Evolutionary conservation across 2,329 filamentous ascomycete genomes (phyloP), one percentile per base, ranked within the genome.

Genomic region (Onygena corvina): DNA sequence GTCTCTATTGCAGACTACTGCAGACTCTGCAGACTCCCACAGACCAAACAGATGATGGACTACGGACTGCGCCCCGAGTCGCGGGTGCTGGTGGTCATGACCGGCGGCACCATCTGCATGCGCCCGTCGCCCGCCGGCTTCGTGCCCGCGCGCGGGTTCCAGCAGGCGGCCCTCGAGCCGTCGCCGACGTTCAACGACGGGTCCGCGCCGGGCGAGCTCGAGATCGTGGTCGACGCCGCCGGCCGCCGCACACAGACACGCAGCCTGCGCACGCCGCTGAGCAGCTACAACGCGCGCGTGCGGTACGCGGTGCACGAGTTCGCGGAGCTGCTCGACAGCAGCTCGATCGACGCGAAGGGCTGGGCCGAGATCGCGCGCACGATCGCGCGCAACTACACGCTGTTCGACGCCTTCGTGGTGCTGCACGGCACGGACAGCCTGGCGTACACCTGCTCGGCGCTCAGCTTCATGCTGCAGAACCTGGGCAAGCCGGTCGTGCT

Each of bases 381-480:
- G n/a, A 79, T 94, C 56, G 76, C 80, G 57, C 79, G 83, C 55
- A 95, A 95, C 66, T 94, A 94, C 65, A 81, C 82, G 54, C 75
- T 86, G 0, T 95, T 88, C 60, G 89, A 94, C 64, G 87, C 85
- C 16, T 94, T 94, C 61, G 86, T 94, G 18, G 81, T 94, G 34
- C 79, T 94, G 29, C 88, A 94, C 65, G 88, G 88, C 53, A 94
- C 88, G 4, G 88, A 94, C 67, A 93, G 86, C 38, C 72, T 94
- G 47, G 85, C 84, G 14, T 94, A 94, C 67, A 92, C 87, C 3
- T 85, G 85, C 53, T 93, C 87, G 3, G 89, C 89, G 2, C 73
- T 95, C 51, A 92, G 86, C 57, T 95, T 94, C 70, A 94, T 94
- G 86, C 78, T 94, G 63, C 78, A 84, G 60, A 87, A 93, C 61